phyloP scores from a whole-genome alignment of 257 asterid species.

The Ajuga chamaepitys region DNA sequence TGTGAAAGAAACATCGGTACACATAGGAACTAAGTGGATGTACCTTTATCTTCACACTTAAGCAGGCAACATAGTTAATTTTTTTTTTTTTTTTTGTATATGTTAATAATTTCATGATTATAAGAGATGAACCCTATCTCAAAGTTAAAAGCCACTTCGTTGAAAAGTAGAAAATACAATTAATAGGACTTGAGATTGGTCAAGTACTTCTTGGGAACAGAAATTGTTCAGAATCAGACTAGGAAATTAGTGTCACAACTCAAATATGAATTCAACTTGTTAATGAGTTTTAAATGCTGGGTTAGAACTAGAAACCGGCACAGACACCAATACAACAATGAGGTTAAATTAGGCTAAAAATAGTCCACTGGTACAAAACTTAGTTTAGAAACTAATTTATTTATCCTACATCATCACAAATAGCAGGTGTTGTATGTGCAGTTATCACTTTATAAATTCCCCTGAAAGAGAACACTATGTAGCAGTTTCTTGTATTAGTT shows the following conservation, averaged over 20 bases:
- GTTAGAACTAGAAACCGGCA: neutral
- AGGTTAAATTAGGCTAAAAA: neutral
- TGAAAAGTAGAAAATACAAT: neutral
- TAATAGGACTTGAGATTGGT: neutral
- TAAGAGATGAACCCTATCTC: too few species aligned
- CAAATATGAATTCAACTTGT: neutral
- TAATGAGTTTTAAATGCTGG: neutral
- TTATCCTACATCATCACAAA: neutral
- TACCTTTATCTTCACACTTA: neutral
- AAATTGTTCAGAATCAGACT: neutral
- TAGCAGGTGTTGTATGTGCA: neutral
- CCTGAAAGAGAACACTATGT: neutral
- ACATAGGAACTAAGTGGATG: neutral
- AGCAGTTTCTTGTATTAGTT: neutral
- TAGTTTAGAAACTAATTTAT: neutral
- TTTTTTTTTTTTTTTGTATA: neutral
- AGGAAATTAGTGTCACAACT: neutral
- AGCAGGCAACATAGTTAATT: neutral
- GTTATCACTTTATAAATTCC: neutral
- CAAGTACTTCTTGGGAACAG: neutral
- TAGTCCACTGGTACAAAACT: neutral
- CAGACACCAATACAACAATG: neutral
- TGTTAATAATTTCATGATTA: neutral
- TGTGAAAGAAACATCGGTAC: neutral
- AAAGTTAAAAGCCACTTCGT: neutral